These are phyloP conservation scores for Teratosphaeria destructans DNA, from an alignment of 2,329 filamentous ascomycete species.

Conservation along the genomic window DNA sequence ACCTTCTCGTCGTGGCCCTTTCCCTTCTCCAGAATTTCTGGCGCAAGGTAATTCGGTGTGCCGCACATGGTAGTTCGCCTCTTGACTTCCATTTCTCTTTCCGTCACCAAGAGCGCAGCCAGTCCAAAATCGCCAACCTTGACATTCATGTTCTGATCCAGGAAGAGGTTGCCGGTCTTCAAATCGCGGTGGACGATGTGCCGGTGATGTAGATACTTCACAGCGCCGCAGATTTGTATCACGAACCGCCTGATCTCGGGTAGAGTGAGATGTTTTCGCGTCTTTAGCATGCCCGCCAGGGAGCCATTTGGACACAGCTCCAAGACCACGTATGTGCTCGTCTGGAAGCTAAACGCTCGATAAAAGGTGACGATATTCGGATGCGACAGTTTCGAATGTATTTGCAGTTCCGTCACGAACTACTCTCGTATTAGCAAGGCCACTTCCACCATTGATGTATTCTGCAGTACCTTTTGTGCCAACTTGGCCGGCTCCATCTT, in stretches of 20 bases:
- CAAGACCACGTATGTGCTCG: conserved; percentile 84
- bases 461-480: conserved; percentile 60
- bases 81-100: conserved; percentile 72
- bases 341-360: conserved; percentile 81
- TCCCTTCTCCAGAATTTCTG: conserved; percentile 90
- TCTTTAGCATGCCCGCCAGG: conserved; percentile 95
- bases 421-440: conserved; percentile 22
- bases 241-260: conserved; percentile 91
- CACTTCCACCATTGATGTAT: not conserved
- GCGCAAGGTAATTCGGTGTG: conserved; percentile 96
- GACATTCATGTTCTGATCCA: conserved; percentile 90
- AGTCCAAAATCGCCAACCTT: conserved; percentile 97
- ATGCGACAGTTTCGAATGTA: conserved; percentile 95
- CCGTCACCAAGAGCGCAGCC: conserved; percentile 80
- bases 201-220: conserved; percentile 94
- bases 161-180: conserved; percentile 96
- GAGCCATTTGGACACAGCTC: conserved; percentile 94
- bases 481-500: conserved; percentile 69
- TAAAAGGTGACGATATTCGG: conserved; percentile 94
- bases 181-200: conserved; percentile 94
- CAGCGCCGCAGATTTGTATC: conserved; percentile 87
- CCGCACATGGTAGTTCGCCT: conserved; percentile 89
- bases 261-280: conserved; percentile 78
- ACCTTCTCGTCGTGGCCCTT: conserved; percentile 96
- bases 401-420: conserved; percentile 79